These are phyloP conservation scores for Chaetomiaceae sp. DNA, from an alignment of 2,329 filamentous ascomycete species.

Conservation along the genomic window DNA sequence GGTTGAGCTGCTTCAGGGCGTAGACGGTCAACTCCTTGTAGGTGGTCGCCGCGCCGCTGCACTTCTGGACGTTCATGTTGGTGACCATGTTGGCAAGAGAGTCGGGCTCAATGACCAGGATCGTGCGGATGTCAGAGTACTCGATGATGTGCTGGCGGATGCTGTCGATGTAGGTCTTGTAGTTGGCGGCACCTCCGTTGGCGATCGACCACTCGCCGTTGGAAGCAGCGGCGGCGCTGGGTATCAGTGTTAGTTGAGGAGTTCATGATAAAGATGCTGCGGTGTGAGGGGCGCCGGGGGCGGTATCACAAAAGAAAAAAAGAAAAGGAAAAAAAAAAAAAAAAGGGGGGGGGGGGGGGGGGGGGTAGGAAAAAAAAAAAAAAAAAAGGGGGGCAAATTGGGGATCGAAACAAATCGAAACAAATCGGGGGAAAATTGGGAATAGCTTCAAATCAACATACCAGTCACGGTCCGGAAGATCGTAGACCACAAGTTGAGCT, in stretches of 20 bases:
- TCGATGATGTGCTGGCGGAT: conserved; percentile 39
- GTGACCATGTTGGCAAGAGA: conserved; percentile 56
- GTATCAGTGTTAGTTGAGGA: too few species aligned
- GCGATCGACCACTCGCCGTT: conserved; percentile 52
- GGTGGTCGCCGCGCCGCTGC: conserved; percentile 41
- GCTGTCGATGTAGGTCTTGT: conserved; percentile 51
- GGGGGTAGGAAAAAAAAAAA: too few species aligned
- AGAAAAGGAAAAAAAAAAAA: too few species aligned
- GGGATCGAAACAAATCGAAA: too few species aligned
- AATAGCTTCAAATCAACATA: too few species aligned
- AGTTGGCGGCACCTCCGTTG: conserved; percentile 47
- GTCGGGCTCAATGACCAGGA: conserved; percentile 51
- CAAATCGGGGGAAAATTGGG: too few species aligned
- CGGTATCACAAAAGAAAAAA: too few species aligned
- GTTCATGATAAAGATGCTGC: too few species aligned
- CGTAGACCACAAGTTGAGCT: conserved; percentile 46
- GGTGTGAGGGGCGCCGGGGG: too few species aligned
- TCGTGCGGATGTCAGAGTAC: conserved; percentile 40
- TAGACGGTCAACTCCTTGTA: conserved; percentile 49
- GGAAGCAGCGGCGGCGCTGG: conserved; percentile 49
- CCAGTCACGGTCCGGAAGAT: conserved; percentile 57
- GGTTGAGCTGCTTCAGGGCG: conserved; percentile 47
- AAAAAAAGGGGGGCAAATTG: too few species aligned
- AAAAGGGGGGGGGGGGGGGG: too few species aligned
- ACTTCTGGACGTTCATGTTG: conserved; percentile 48